These are phyloP conservation scores for Pichia sp. DNA, from an alignment of 1,139 yeast genomes.

Conservation along the genomic window DNA sequence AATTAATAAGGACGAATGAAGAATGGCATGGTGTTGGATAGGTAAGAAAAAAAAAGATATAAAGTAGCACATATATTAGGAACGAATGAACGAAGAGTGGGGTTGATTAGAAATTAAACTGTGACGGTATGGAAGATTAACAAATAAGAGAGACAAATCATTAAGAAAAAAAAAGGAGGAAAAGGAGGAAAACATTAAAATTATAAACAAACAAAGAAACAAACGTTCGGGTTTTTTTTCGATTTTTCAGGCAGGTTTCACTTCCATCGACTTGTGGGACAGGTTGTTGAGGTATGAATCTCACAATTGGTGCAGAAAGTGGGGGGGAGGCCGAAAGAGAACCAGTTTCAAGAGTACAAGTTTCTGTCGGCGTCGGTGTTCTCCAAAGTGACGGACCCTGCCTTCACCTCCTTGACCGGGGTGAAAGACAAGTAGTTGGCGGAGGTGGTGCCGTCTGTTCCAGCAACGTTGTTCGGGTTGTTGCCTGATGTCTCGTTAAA, in stretches of 20 bases:
- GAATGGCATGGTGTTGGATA: not conserved
- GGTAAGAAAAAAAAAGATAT: slow-evolving; percentile 5
- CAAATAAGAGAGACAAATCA: not conserved
- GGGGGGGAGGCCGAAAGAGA: too few relatives aligned
- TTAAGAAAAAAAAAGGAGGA: not conserved
- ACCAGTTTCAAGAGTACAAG: not conserved
- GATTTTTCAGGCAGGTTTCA: not conserved
- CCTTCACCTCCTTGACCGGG: slow-evolving; percentile 11
- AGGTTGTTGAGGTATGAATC: not conserved
- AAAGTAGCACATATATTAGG: slow-evolving; percentile 3
- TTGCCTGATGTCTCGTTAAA: not conserved
- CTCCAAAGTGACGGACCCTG: not conserved
- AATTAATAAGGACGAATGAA: not conserved
- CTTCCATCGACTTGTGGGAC: not conserved
- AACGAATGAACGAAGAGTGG: not conserved
- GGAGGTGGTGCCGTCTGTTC: not conserved
- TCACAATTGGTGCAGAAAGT: not conserved
- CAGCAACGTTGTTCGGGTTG: not conserved
- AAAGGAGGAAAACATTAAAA: not conserved
- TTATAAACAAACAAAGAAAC: not conserved
- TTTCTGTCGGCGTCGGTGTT: not conserved
- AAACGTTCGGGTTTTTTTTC: too few relatives aligned
- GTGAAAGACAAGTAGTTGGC: slow-evolving; percentile 12
- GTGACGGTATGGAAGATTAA: not conserved
- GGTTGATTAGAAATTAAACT: not conserved